Percentiles rank a stretch among this genome's conserved stretches.
Evolutionary conservation across 306 rosid species (phyloP).

Genomic region (Bauhinia variegata): DNA sequence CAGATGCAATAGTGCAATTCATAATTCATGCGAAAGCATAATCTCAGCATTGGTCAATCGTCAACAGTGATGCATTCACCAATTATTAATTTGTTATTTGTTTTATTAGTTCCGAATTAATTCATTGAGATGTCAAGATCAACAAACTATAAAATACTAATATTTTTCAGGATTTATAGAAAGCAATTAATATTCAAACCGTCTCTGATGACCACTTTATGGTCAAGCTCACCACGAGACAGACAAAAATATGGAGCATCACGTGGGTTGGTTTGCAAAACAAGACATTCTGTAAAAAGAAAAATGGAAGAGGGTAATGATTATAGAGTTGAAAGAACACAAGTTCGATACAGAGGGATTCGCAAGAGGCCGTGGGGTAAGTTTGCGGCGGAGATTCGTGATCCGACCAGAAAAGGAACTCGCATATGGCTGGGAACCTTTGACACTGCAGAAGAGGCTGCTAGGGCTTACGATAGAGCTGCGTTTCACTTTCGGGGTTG

Average conservation of each 20-base stretch:
- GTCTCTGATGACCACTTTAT: constrained; percentile 38
- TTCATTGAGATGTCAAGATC: constrained; percentile 19
- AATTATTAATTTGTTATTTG: too few species aligned
- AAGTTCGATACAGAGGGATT: constrained; percentile 68
- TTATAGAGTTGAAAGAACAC: constrained; percentile 31
- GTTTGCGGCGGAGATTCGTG: constrained; percentile 93
- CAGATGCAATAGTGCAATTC: too few species aligned
- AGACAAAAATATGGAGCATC: too few species aligned
- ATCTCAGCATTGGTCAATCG: too few species aligned
- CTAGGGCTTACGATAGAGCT: constrained; percentile 89
- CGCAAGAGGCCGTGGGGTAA: constrained; percentile 93
- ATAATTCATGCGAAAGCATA: too few species aligned
- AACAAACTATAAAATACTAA: constrained; percentile 1
- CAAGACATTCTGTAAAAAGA: too few species aligned
- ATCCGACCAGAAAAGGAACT: constrained; percentile 80
- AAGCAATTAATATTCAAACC: too few species aligned
- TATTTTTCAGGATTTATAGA: too few species aligned
- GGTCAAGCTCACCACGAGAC: constrained; percentile 36
- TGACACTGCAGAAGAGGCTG: constrained; percentile 84
- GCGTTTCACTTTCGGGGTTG: constrained; percentile 83
- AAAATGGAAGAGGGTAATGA: constrained; percentile 57
- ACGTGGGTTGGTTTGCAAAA: not conserved
- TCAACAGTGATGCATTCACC: too few species aligned
- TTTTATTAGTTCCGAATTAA: not conserved
- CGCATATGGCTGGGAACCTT: constrained; percentile 88